Percentiles rank a stretch among this genome's conserved stretches.
phyloP scores from a whole-genome alignment of 1,139 yeast species.

The Sugiyamaella sp. region DNA sequence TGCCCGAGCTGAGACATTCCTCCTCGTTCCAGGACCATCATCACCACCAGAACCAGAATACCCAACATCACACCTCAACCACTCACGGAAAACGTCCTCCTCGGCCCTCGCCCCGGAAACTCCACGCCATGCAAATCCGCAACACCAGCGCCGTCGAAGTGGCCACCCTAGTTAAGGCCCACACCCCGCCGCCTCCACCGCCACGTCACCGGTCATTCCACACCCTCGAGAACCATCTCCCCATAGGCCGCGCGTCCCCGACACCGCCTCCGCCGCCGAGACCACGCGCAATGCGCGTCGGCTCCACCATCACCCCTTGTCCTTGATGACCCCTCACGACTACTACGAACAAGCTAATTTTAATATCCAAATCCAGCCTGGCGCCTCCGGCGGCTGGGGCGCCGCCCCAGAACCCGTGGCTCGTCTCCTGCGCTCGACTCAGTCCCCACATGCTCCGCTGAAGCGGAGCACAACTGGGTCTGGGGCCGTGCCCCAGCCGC shows the following conservation, averaged over 20 bases:
- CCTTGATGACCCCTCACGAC: no score
- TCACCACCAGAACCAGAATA: constrained; percentile 1
- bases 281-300: constrained; percentile 10
- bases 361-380: no score
- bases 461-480: no score
- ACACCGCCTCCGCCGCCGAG: constrained; percentile 22
- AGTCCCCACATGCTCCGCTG: no score
- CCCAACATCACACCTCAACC: constrained; percentile 1
- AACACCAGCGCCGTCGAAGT: constrained; percentile 27
- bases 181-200: constrained; percentile 30
- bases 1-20: constrained; percentile 8
- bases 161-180: constrained; percentile 23
- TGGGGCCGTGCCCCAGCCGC: no score
- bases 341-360: background rate
- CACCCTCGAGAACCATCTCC: background rate
- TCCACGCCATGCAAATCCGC: constrained; percentile 27
- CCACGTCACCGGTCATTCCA: constrained; percentile 15
- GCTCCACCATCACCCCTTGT: constrained; percentile 1
- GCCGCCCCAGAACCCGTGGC: background rate
- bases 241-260: constrained; percentile 2
- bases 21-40: background rate
- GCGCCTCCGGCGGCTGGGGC: background rate
- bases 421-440: background rate
- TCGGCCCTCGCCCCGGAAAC: constrained; percentile 24
- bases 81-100: constrained; percentile 20